Evolutionary conservation across 805 yeast genomes (phyloP), one percentile per base, ranked within the genome.

Genomic region (Hanseniaspora clermontiae): DNA sequence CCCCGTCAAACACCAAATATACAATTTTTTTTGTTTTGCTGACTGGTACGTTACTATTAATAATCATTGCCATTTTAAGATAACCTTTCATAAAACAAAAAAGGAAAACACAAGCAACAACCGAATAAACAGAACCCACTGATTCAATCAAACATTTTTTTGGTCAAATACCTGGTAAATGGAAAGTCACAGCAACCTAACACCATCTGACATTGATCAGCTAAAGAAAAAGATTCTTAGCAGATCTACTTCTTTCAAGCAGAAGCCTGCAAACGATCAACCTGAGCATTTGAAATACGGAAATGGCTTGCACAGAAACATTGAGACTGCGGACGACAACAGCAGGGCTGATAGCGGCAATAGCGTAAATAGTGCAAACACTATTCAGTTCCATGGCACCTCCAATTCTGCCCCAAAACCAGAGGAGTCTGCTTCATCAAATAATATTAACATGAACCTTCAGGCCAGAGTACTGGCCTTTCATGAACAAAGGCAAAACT

Each of bases 391-490:
- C 27, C 48, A 40, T 17, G 38, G n/a, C 43, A 40, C 20, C 12
- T 14, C 39, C 34, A 57, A 36, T 36, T 2, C 53, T 11, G 51
- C 43, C 38, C 38, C 29, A 46, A 45, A 46, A 43, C 10, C 29
- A 6, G 43, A 17, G 31, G 60, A 64, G 24, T 58, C 62, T 5
- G 57, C 66, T 3, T 63, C 70, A 12, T 59, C 68, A 8, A 66
- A 68, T 50, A 73, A 70, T 55, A 72, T 83, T 51, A 81, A 77
- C 62, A 83, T 93, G 11, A 91, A 86, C 60, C 78, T 88, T 43
- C 96, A 89, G 68, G 96, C 96, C 0, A 75, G 93, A 60, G 76
- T 90, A 39, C 71, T 85, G 67, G 96, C 95, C 0, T 86, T 90
- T 63, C 96, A 89, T 68, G 88, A 87, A 60, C 81, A 84, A 64